Evolutionary conservation across 2,329 filamentous ascomycete species (phyloP), one percentile per base, ranked within the genome.

Genomic region (Verticillium dahliae): DNA sequence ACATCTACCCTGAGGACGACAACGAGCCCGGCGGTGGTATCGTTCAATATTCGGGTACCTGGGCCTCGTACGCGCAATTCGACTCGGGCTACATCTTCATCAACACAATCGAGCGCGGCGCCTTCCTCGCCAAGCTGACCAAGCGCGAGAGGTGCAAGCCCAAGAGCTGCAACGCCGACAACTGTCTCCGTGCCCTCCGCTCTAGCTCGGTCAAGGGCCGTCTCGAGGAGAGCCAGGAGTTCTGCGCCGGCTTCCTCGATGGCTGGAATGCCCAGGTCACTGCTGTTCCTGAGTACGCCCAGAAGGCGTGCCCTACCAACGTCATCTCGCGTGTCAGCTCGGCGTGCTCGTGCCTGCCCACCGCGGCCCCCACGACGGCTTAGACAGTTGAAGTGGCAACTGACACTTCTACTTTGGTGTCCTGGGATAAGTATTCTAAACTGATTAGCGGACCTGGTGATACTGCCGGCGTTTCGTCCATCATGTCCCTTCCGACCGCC

Each of bases 31-130:
- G 71, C 7, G 74, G 76, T 55, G 77, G 80, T 1, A 60, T 63
- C 3, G 73, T 79, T 9, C 70, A 72, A 0, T 80, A 80, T 50
- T 34, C 41, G 33, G 80, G 76, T 3, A 77, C 77, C 1, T 83
- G 81, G 81, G 78, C 74, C 31, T 75, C 76, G 57, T 83, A 81
- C 63, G 78, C 78, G 1, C 77, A 70, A 63, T 83, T 82, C 68
- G 75, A 76, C 66, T 78, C 74, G 1, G 81, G 81, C 1, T 78
- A 77, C 65, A 76, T 83, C 61, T 74, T 83, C 6, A 68, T 84
- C 64, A 82, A 83, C 70, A 80, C 76, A 2, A 83, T 83, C 61
- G 81, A 83, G 70, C 71, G 80, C 6, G 81, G 81, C 59, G 74
- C 76, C 5, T 83, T 78, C 58, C 74, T 79, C 6, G 73, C 83